phyloP scores from a whole-genome alignment of 2,329 filamentous ascomycete genomes.

The Rhinocladiella mackenziei region DNA sequence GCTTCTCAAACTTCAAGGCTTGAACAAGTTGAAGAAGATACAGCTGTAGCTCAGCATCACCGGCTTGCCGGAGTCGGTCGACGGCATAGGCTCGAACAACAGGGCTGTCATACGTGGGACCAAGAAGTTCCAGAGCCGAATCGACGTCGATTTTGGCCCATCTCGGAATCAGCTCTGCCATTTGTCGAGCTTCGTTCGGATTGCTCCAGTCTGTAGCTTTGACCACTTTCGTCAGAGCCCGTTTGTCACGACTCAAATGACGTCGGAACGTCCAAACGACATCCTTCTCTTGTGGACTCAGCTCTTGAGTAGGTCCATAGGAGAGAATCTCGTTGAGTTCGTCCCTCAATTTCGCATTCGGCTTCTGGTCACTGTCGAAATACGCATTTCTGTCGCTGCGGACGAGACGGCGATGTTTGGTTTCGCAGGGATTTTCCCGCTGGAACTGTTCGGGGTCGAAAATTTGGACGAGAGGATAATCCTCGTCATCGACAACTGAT shows the following conservation, averaged over 20 bases:
- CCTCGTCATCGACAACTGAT: slow-evolving; percentile 45
- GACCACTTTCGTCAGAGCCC: slow-evolving; percentile 91
- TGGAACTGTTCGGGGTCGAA: slow-evolving; percentile 92
- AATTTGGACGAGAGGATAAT: slow-evolving; percentile 67
- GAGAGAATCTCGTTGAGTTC: slow-evolving; percentile 87
- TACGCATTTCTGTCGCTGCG: slow-evolving; percentile 91
- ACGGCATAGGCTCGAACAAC: slow-evolving; percentile 91
- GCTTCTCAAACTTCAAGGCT: slow-evolving; percentile 88
- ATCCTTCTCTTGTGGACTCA: slow-evolving; percentile 89
- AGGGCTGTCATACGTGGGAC: slow-evolving; percentile 83
- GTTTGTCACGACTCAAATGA: slow-evolving; percentile 86
- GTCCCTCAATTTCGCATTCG: slow-evolving; percentile 91
- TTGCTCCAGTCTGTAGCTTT: slow-evolving; percentile 97
- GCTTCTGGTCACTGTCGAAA: slow-evolving; percentile 89
- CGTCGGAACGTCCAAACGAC: slow-evolving; percentile 97
- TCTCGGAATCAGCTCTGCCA: slow-evolving; percentile 80
- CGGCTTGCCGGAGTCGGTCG: slow-evolving; percentile 82
- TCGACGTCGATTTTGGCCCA: slow-evolving; percentile 98
- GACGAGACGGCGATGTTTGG: slow-evolving; percentile 87
- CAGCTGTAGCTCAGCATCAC: slow-evolving; percentile 83
- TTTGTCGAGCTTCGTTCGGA: slow-evolving; percentile 77
- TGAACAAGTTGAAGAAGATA: slow-evolving; percentile 94
- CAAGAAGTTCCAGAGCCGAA: slow-evolving; percentile 84
- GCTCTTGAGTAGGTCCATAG: slow-evolving; percentile 84
- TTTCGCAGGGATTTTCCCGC: slow-evolving; percentile 87